phyloP scores from a whole-genome alignment of 345 rosid species.

The Gossypium turneri region DNA sequence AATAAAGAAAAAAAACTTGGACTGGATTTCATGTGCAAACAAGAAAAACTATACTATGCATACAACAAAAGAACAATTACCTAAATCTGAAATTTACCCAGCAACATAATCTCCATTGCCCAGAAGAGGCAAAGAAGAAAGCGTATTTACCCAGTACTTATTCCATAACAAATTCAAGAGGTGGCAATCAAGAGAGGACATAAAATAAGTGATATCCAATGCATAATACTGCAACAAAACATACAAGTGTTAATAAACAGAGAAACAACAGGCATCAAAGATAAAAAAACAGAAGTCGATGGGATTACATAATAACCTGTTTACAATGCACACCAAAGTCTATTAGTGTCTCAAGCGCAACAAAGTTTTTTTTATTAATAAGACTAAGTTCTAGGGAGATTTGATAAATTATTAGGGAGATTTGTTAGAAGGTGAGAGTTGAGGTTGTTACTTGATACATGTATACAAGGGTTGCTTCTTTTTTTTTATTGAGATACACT shows the following conservation, averaged over 20 bases:
- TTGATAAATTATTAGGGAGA: too few species aligned
- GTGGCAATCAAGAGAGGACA: conserved; percentile 91
- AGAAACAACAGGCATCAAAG: background rate
- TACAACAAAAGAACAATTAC: conserved; percentile 31
- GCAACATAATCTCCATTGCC: conserved; percentile 98
- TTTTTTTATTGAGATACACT: too few species aligned
- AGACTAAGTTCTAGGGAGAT: too few species aligned
- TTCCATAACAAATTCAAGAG: conserved; percentile 94
- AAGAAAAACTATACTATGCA: background rate
- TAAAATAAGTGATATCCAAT: conserved; percentile 87
- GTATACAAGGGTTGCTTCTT: too few species aligned
- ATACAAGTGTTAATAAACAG: background rate
- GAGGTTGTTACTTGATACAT: too few species aligned
- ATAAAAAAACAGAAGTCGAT: too few species aligned
- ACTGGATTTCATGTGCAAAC: too few species aligned
- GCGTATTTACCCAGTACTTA: conserved; percentile 92
- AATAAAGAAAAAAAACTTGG: too few species aligned
- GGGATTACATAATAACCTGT: conserved; percentile 36
- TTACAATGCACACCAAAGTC: conserved; percentile 81
- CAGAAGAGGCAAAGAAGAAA: conserved; percentile 90
- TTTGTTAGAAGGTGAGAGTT: too few species aligned
- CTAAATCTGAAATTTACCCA: conserved; percentile 95
- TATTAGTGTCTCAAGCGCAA: too few species aligned
- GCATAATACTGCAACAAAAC: conserved; percentile 68
- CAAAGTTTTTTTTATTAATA: too few species aligned